Percentiles rank a stretch among this genome's conserved stretches.
These are phyloP conservation scores for Penicillium glabrum DNA, from an alignment of 2,329 filamentous ascomycete genomes.

Conservation along the genomic window DNA sequence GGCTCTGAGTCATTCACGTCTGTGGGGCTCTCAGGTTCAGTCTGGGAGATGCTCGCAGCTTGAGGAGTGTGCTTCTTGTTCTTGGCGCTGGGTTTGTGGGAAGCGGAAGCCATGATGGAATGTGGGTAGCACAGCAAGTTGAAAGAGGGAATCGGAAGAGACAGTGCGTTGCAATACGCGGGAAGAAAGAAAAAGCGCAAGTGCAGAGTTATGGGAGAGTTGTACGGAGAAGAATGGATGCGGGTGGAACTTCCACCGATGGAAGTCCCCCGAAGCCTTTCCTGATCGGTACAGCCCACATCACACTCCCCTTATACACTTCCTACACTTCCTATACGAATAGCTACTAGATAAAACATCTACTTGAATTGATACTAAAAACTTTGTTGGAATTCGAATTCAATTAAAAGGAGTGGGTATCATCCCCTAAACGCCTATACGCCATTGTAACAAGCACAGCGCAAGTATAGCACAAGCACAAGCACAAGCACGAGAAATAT, in stretches of 20 bases:
- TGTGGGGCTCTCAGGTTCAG: conserved; percentile 36
- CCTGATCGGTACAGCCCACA: conserved; percentile 21
- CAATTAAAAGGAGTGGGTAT: conserved; percentile 13
- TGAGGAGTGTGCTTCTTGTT: conserved; percentile 62
- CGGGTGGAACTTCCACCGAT: conserved; percentile 21
- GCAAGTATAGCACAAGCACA: neutral
- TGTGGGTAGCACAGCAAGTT: conserved; percentile 20
- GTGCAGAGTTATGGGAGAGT: conserved; percentile 7
- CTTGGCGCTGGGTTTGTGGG: conserved; percentile 63
- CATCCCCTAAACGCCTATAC: conserved; percentile 10
- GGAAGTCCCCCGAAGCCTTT: conserved; percentile 32
- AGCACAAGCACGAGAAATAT: neutral
- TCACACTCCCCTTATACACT: neutral
- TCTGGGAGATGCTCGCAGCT: conserved; percentile 29
- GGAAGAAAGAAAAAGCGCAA: conserved; percentile 5
- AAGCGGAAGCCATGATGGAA: conserved; percentile 60
- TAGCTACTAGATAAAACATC: neutral
- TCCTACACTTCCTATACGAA: neutral
- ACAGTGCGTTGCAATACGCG: conserved; percentile 10
- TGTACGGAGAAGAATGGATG: conserved; percentile 26
- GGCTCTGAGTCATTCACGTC: conserved; percentile 66
- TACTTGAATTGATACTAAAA: neutral
- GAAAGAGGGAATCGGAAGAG: conserved; percentile 2
- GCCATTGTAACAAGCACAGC: conserved; percentile 2
- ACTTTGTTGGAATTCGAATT: neutral